phyloP scores from a whole-genome alignment of 2,329 filamentous ascomycete species.

The Tolypocladium cylindrosporum region DNA sequence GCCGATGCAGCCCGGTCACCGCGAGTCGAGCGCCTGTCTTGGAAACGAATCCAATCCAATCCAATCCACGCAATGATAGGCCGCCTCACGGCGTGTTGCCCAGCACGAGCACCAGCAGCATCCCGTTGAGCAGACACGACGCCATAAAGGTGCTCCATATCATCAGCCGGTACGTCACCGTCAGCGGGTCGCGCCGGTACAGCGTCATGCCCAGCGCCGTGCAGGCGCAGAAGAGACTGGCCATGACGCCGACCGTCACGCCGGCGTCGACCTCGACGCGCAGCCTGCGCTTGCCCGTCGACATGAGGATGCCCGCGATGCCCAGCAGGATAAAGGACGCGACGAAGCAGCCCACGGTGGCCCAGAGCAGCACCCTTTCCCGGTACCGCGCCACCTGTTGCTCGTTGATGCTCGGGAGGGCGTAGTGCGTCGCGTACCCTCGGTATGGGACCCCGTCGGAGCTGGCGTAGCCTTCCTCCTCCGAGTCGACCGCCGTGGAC shows the following conservation, averaged over 20 bases:
- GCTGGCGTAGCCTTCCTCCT: conserved; percentile 40
- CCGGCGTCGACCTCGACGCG: conserved; percentile 64
- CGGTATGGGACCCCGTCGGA: conserved; percentile 37
- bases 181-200: conserved; percentile 35
- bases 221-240: conserved; percentile 54
- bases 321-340: conserved; percentile 53
- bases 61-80: not conserved
- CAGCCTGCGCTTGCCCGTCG: conserved; percentile 57
- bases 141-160: conserved; percentile 25
- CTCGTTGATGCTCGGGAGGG: conserved; percentile 40
- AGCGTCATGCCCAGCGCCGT: conserved; percentile 50
- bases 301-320: conserved; percentile 55
- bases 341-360: conserved; percentile 42
- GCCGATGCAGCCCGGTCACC: too few species aligned
- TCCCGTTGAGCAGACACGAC: conserved; percentile 31
- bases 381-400: conserved; percentile 40
- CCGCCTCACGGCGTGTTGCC: conserved; percentile 23
- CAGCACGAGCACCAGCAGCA: conserved; percentile 31
- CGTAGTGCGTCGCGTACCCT: conserved; percentile 46
- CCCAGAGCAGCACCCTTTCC: conserved; percentile 45
- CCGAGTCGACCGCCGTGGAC: conserved; percentile 25
- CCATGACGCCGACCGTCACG: conserved; percentile 58
- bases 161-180: conserved; percentile 31
- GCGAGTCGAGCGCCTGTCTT: too few species aligned
- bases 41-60: not conserved